These are phyloP conservation scores for Cucumis cinereus DNA, from an alignment of 306 rosid genomes.

Conservation along the genomic window DNA sequence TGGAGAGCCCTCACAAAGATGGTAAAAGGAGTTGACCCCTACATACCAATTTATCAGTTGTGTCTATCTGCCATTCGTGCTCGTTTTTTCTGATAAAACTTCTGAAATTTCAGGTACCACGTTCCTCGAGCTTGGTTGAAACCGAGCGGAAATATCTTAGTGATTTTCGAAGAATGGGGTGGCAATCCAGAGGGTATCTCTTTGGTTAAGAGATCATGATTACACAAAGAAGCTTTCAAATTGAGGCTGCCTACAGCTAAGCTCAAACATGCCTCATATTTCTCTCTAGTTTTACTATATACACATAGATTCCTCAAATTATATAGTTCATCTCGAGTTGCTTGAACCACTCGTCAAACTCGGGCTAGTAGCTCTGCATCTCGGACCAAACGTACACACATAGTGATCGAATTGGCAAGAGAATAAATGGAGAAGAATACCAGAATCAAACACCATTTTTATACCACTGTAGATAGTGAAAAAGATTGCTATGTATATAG, in stretches of 20 bases:
- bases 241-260: conserved; percentile 46
- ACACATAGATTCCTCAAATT: neutral
- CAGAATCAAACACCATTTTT: neutral
- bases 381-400: neutral
- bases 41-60: neutral
- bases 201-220: conserved; percentile 53
- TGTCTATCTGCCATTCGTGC: too few relatives aligned
- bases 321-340: conserved; percentile 5
- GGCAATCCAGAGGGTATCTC: conserved; percentile 65
- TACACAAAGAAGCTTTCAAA: conserved; percentile 32
- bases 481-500: conserved; percentile 31
- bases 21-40: conserved; percentile 33
- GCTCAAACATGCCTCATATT: conserved; percentile 13
- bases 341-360: neutral
- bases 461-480: conserved; percentile 32
- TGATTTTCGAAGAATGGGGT: conserved; percentile 89
- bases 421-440: conserved; percentile 12
- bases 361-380: neutral
- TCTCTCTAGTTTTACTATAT: conserved; percentile 3
- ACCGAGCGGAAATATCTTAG: conserved; percentile 48
- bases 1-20: conserved; percentile 88
- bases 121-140: conserved; percentile 83
- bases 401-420: neutral
- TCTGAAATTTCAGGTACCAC: conserved; percentile 59
- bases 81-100: too few relatives aligned